Evolutionary conservation across 1,284 basidiomycete genomes (phyloP), one percentile per base, ranked within the genome.

Genomic region (Puccinia coronata): DNA sequence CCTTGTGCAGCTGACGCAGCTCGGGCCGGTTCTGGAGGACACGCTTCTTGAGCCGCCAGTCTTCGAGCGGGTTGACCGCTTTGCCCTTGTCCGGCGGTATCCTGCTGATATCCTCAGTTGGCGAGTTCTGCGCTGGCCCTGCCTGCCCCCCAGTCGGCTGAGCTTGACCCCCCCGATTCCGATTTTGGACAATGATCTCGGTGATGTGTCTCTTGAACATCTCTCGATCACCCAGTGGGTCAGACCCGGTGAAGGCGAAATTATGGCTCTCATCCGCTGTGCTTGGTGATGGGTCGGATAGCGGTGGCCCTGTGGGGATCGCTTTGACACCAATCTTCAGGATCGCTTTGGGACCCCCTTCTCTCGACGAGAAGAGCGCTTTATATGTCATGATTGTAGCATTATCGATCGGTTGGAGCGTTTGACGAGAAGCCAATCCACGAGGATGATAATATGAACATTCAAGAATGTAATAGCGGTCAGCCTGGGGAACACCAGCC

Each of bases 321-420:
- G 47, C 77, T 82, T 71, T 61, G 75, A 90, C 41, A 93, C 87
- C 65, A 65, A 79, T 80, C 85, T 93, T 93, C 72, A 94, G 88
- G 80, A 91, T 88, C 83, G 92, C 91, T 85, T 92, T 91, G 0
- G 92, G 87, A 2, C 92, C 90, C 80, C 91, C 91, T 83, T 92
- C 91, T 84, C 93, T 94, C 86, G 92, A 93, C 83, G 92, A 92
- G 85, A 93, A 93, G 49, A 94, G 88, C 20, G 91, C 92, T 93
- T 84, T 20, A 59, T 18, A 18, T 59, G 57, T 16, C 3, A 59
- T 59, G 18, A 59, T 47, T 47, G 16, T 16, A 47, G 49, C 12
- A 14, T 8, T 34, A 63, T 63, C 59, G 59, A 39, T 39, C 16
- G 59, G 18, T 16, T 34, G 59, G 16, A 34, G 18, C 34, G 31